Evolutionary conservation across 2,329 filamentous ascomycete species (phyloP).

Genomic region (Fusarium illudens): DNA sequence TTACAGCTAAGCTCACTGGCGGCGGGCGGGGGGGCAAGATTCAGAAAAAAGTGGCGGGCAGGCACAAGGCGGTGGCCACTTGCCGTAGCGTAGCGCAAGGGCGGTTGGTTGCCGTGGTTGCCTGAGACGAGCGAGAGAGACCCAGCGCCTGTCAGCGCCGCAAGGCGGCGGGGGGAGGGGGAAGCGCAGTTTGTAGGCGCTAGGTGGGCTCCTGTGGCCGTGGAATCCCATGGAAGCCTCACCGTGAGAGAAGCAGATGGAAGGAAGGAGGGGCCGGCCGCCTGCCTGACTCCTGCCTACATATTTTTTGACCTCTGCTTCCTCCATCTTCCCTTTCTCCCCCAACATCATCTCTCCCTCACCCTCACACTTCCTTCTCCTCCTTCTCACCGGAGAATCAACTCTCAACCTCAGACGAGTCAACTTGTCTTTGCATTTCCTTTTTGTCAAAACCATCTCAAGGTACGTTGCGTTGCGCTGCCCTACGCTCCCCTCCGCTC

Average conservation of each 20-base stretch:
- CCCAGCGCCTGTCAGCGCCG: neutral
- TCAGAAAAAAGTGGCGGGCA: conserved; percentile 5
- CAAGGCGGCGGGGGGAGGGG: conserved; percentile 22
- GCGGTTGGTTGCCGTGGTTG: conserved; percentile 24
- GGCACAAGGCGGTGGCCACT: conserved; percentile 27
- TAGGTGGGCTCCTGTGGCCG: conserved; percentile 43
- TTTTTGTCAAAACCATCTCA: conserved; percentile 39
- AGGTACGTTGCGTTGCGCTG: conserved; percentile 34
- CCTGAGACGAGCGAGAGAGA: conserved; percentile 1
- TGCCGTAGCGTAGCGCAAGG: conserved; percentile 19
- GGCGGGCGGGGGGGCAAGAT: conserved; percentile 2
- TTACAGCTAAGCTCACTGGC: neutral
- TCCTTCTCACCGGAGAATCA: conserved; percentile 36
- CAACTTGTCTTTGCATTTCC: conserved; percentile 35
- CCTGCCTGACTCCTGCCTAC: conserved; percentile 32
- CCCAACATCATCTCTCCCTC: conserved; percentile 36
- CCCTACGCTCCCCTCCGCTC: no score
- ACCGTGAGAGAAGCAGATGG: conserved; percentile 42
- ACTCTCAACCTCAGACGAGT: conserved; percentile 38
- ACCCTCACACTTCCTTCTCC: conserved; percentile 24
- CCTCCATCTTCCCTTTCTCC: conserved; percentile 37
- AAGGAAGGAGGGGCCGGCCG: conserved; percentile 41
- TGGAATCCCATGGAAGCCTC: conserved; percentile 59
- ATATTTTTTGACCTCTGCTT: conserved; percentile 47
- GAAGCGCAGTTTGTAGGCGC: conserved; percentile 20